A percentile compares a stretch with the other conserved stretches of the same genome.
phyloP scores from a whole-genome alignment of 179 eudicot genomes.

The Dionaea muscipula region DNA sequence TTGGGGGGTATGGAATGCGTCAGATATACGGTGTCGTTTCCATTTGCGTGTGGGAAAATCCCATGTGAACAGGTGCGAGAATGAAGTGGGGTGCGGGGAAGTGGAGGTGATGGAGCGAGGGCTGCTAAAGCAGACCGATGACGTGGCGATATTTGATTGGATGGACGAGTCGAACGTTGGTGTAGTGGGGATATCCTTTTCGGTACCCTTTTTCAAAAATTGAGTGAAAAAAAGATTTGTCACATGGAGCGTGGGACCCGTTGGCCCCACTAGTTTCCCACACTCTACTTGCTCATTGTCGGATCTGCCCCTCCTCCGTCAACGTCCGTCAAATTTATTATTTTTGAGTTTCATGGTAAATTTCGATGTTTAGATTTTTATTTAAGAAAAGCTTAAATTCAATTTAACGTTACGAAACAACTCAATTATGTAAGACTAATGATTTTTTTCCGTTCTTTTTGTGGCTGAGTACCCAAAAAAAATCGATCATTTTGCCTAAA shows the following conservation, averaged over 20 bases:
- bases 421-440: no score
- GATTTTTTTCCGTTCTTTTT: no score
- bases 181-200: slow-evolving; percentile 24
- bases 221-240: neutral
- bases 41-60: no score
- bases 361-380: no score
- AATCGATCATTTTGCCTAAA: no score
- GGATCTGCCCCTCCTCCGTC: neutral
- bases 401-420: no score
- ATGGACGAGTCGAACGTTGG: slow-evolving; percentile 29
- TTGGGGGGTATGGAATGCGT: no score
- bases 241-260: slow-evolving; percentile 12
- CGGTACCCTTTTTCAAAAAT: neutral
- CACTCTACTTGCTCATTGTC: neutral
- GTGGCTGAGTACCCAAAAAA: no score
- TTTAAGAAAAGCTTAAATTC: no score
- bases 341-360: no score
- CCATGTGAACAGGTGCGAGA: neutral
- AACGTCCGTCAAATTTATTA: no score
- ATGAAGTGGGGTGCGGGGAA: neutral
- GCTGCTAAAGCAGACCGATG: neutral
- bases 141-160: slow-evolving; percentile 6
- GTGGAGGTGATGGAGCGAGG: neutral
- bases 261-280: neutral
- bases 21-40: no score